Percentiles rank a stretch among this genome's conserved stretches.
phyloP scores from a whole-genome alignment of 1,284 basidiomycete genomes.

The Bjerkandera adusta region DNA sequence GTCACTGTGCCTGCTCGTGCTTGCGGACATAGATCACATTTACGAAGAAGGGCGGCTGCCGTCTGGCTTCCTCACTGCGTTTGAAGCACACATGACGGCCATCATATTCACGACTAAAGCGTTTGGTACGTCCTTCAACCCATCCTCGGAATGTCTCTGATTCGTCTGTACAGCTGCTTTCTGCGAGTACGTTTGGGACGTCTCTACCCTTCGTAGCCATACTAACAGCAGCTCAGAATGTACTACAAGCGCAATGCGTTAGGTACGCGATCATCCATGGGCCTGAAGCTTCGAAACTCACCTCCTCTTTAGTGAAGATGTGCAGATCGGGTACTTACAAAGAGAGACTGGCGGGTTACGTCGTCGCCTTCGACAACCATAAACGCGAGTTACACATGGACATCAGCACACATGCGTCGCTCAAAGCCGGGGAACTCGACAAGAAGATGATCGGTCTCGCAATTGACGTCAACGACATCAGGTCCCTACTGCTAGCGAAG shows the following conservation, averaged over 20 bases:
- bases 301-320: conserved; percentile 16
- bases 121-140: background rate
- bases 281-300: background rate
- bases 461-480: conserved; percentile 18
- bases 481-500: conserved; percentile 11
- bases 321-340: conserved; percentile 24
- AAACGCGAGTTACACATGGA: conserved; percentile 21
- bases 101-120: background rate
- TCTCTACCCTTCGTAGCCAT: background rate
- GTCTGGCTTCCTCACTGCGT: background rate
- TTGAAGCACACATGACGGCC: background rate
- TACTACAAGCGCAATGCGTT: conserved; percentile 27
- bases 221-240: conserved; percentile 14
- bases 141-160: background rate
- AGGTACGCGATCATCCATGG: conserved; percentile 8
- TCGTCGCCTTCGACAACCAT: conserved; percentile 19
- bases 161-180: conserved; percentile 19
- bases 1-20: conserved; percentile 2
- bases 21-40: conserved; percentile 14
- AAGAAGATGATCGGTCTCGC: too few species aligned
- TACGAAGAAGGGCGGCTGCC: conserved; percentile 4
- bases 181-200: conserved; percentile 21
- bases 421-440: conserved; percentile 16
- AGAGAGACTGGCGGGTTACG: conserved; percentile 21
- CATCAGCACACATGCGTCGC: conserved; percentile 20